Evolutionary conservation across 257 asterid species (phyloP).

Genomic region (Striga asiatica): DNA sequence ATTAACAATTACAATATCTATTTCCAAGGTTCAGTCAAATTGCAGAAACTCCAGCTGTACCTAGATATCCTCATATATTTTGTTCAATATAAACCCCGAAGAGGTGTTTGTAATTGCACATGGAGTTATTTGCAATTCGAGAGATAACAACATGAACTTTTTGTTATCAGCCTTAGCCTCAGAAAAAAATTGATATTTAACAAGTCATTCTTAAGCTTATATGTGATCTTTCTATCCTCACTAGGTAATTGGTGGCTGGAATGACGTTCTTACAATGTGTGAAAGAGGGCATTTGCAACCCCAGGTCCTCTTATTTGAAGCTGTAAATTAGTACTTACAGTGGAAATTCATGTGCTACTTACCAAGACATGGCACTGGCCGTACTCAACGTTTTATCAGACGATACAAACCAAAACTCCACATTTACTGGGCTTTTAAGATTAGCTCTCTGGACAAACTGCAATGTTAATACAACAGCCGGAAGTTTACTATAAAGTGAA

Average conservation of each 20-base stretch:
- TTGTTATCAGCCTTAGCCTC: neutral
- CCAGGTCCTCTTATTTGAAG: conserved; percentile 84
- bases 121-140: neutral
- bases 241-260: conserved; percentile 84
- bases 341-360: conserved; percentile 12
- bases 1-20: too few species aligned
- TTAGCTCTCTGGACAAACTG: conserved; percentile 11
- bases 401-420: conserved; percentile 5
- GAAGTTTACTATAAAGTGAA: conserved; percentile 20
- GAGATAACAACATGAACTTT: too few species aligned
- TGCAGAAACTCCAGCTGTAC: too few species aligned
- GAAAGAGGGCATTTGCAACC: conserved; percentile 95
- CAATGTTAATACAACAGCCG: conserved; percentile 18
- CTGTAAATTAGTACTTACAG: conserved; percentile 39
- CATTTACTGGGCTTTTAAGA: conserved; percentile 16
- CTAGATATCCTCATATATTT: too few species aligned
- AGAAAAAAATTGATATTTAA: neutral
- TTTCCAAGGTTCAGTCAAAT: too few species aligned
- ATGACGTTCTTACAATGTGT: conserved; percentile 71
- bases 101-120: neutral
- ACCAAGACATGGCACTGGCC: conserved; percentile 17
- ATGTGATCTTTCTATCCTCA: neutral
- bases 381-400: conserved; percentile 16
- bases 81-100: neutral
- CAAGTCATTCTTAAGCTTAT: neutral